Evolutionary conservation across 495 filamentous ascomycete species (phyloP).

Genomic region (Penicillium longicatenatum): DNA sequence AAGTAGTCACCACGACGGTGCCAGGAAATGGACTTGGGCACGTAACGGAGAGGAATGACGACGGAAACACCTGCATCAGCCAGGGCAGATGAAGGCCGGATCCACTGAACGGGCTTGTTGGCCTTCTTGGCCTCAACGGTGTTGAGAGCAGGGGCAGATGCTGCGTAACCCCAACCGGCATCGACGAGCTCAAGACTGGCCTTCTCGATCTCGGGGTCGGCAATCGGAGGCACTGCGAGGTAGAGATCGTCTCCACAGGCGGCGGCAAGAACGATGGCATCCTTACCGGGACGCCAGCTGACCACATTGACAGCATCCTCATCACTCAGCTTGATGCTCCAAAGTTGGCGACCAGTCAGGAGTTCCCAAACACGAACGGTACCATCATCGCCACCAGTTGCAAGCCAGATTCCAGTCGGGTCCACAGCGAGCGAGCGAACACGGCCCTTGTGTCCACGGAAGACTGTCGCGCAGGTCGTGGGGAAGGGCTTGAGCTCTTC

Average conservation of each 20-base stretch:
- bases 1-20: constrained; percentile 95
- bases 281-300: constrained; percentile 84
- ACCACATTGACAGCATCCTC: constrained; percentile 86
- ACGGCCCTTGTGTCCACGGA: constrained; percentile 83
- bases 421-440: constrained; percentile 81
- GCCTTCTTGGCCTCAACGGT: constrained; percentile 66
- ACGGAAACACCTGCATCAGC: constrained; percentile 76
- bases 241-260: constrained; percentile 83
- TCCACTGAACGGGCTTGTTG: constrained; percentile 77
- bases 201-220: constrained; percentile 70
- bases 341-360: constrained; percentile 81
- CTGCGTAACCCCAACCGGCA: constrained; percentile 87
- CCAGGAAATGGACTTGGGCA: constrained; percentile 90
- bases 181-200: constrained; percentile 75
- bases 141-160: constrained; percentile 61
- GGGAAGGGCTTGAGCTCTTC: constrained; percentile 94
- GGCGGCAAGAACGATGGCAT: constrained; percentile 77
- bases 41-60: constrained; percentile 75
- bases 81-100: constrained; percentile 71
- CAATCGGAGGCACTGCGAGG: constrained; percentile 74
- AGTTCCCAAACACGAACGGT: constrained; percentile 91
- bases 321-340: constrained; percentile 75
- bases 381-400: constrained; percentile 93
- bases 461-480: constrained; percentile 79
- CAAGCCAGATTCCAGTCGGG: constrained; percentile 74